Percentiles rank a stretch among this genome's conserved stretches.
These are phyloP conservation scores for Globisporangium polare DNA, from an alignment of 352 stramenopile genomes.

Conservation along the genomic window DNA sequence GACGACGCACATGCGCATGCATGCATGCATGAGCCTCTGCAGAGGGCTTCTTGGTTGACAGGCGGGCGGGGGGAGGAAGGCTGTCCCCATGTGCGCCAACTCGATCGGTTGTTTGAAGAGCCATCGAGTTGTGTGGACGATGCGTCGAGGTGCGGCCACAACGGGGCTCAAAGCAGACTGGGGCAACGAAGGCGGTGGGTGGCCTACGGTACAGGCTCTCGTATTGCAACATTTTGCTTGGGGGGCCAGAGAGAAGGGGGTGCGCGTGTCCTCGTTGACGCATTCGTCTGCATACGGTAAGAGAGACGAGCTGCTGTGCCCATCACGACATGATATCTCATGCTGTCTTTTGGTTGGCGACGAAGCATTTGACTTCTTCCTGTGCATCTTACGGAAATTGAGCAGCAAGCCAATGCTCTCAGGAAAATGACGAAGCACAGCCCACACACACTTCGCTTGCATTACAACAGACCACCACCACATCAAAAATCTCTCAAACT, in stretches of 20 bases:
- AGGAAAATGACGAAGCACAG: not conserved
- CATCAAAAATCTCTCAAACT: not conserved
- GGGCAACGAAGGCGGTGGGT: too few relatives aligned
- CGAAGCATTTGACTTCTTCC: not conserved
- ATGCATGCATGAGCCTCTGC: not conserved
- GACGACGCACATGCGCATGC: not conserved
- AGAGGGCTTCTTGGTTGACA: not conserved
- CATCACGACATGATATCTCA: not conserved
- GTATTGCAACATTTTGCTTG: not conserved
- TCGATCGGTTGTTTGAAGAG: not conserved
- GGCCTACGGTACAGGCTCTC: too few relatives aligned
- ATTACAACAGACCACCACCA: slow-evolving; percentile 4
- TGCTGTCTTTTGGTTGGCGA: not conserved
- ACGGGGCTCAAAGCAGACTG: not conserved
- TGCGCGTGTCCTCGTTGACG: not conserved
- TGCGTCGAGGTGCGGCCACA: not conserved
- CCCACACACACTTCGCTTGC: not conserved
- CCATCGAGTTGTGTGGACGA: not conserved
- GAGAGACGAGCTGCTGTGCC: not conserved
- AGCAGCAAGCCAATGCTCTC: not conserved
- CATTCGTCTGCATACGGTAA: not conserved
- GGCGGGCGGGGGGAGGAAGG: not conserved
- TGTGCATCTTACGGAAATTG: not conserved
- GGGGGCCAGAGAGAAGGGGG: too few relatives aligned
- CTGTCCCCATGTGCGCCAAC: not conserved